phyloP scores from a whole-genome alignment of 805 yeast genomes.

The Ogataea neopini region DNA sequence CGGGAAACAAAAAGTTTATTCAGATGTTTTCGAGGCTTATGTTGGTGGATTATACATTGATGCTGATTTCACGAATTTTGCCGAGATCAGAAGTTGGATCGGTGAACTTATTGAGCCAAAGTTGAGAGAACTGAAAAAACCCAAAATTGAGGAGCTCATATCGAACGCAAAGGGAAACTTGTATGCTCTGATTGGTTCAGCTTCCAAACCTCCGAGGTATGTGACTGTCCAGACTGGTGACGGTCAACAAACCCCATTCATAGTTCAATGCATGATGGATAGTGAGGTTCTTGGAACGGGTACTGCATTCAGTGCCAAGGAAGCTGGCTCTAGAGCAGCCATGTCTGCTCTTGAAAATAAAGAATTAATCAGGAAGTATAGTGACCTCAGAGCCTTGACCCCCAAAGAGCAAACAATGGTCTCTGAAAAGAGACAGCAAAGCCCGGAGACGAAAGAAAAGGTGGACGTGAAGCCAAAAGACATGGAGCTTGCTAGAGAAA shows the following conservation, averaged over 20 bases:
- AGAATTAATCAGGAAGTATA: conserved; percentile 61
- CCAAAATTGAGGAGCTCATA: conserved; percentile 44
- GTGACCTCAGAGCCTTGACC: conserved; percentile 52
- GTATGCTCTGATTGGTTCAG: conserved; percentile 78
- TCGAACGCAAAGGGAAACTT: conserved; percentile 74
- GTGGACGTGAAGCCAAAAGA: no score
- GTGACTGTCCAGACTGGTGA: conserved; percentile 46
- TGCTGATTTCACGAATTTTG: conserved; percentile 43
- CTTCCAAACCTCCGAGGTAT: conserved; percentile 63
- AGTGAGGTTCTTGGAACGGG: conserved; percentile 74
- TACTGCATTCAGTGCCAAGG: conserved; percentile 63
- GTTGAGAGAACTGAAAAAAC: conserved; percentile 24
- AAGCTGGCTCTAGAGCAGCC: conserved; percentile 86
- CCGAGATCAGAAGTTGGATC: conserved; percentile 59
- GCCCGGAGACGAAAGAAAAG: no score
- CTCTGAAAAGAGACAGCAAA: no score
- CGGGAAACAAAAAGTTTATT: conserved; percentile 70
- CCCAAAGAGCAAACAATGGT: conserved; percentile 40
- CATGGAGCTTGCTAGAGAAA: no score
- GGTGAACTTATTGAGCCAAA: conserved; percentile 50
- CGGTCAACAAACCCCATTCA: conserved; percentile 52
- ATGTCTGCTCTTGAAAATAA: conserved; percentile 68
- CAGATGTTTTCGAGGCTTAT: conserved; percentile 94
- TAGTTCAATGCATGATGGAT: conserved; percentile 66
- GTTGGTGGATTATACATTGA: conserved; percentile 81